Conservation (phyloP, 768 basidiomycete species). For the Lactarius pseudohatsudake region DNA sequence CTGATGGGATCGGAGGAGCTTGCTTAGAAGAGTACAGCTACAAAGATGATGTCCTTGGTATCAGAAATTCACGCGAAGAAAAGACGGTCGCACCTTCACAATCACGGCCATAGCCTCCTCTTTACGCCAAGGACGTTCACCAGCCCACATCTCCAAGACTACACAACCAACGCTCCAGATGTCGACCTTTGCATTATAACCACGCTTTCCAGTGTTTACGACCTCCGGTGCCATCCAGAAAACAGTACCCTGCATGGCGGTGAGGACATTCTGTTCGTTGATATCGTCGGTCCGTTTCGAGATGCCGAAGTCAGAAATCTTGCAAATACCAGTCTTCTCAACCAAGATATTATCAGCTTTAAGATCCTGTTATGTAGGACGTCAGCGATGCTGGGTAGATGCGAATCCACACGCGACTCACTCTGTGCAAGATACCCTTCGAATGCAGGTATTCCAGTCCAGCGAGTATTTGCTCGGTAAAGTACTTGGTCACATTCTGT, state of each 20-base stretch:
- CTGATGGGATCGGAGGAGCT: slow-evolving; percentile 87
- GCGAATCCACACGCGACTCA: slow-evolving; percentile 37
- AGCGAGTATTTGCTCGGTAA: slow-evolving; percentile 86
- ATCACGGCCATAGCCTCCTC: slow-evolving; percentile 91
- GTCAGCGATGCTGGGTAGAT: slow-evolving; percentile 3
- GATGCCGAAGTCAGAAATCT: slow-evolving; percentile 98
- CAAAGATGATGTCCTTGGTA: not conserved
- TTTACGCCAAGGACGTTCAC: slow-evolving; percentile 91
- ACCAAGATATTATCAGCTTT: slow-evolving; percentile 99
- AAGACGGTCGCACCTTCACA: slow-evolving; percentile 67
- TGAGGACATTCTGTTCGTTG: slow-evolving; percentile 76
- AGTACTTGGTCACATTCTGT: slow-evolving; percentile 88
- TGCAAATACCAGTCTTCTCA: slow-evolving; percentile 88
- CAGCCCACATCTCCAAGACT: slow-evolving; percentile 99
- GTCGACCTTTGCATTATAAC: slow-evolving; percentile 96
- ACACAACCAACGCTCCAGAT: slow-evolving; percentile 99
- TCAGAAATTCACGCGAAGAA: slow-evolving; percentile 5
- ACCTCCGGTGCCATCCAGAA: slow-evolving; percentile 99
- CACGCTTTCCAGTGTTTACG: slow-evolving; percentile 80
- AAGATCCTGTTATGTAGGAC: slow-evolving; percentile 60
- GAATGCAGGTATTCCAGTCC: slow-evolving; percentile 94
- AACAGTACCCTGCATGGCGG: slow-evolving; percentile 95
- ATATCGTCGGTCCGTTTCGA: slow-evolving; percentile 94
- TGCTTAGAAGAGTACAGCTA: slow-evolving; percentile 84
- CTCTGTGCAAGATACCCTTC: slow-evolving; percentile 89